A percentile compares a stretch with the other conserved stretches of the same genome.
phyloP scores from a whole-genome alignment of 768 basidiomycete genomes.

The Leccinum olivaceopallidum region DNA sequence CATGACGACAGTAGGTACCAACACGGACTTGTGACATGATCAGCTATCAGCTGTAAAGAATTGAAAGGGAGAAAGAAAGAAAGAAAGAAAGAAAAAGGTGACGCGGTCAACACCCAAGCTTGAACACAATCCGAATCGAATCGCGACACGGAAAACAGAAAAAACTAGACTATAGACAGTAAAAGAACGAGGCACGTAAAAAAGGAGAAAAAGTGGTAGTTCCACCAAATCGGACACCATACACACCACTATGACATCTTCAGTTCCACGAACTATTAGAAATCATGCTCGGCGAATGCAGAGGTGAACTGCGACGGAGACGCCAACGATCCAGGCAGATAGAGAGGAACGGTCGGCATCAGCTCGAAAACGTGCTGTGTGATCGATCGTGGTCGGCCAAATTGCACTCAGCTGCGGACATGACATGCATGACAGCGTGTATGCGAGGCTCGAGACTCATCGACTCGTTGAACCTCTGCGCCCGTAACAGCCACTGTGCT shows the following conservation, averaged over 20 bases:
- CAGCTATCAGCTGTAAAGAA: not conserved
- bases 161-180: not conserved
- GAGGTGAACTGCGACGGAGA: constrained; percentile 58
- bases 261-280: constrained; percentile 26
- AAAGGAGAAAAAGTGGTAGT: too few species aligned
- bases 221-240: not conserved
- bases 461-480: constrained; percentile 36
- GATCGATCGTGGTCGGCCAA: constrained; percentile 46
- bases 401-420: constrained; percentile 57
- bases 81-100: not conserved
- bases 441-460: constrained; percentile 79
- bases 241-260: not conserved
- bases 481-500: constrained; percentile 25
- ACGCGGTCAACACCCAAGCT: not conserved
- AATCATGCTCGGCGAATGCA: constrained; percentile 51
- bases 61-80: not conserved
- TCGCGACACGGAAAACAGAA: not conserved
- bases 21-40: not conserved
- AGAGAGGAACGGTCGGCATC: constrained; percentile 45
- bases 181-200: not conserved
- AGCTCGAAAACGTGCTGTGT: constrained; percentile 79
- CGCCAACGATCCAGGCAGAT: constrained; percentile 44
- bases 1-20: not conserved
- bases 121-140: not conserved
- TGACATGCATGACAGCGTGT: constrained; percentile 89